Percentiles rank a stretch among this genome's conserved stretches.
These are phyloP conservation scores for Coemansia aciculifera DNA, from an alignment of 192 early-diverging fungal species.

Conservation along the genomic window DNA sequence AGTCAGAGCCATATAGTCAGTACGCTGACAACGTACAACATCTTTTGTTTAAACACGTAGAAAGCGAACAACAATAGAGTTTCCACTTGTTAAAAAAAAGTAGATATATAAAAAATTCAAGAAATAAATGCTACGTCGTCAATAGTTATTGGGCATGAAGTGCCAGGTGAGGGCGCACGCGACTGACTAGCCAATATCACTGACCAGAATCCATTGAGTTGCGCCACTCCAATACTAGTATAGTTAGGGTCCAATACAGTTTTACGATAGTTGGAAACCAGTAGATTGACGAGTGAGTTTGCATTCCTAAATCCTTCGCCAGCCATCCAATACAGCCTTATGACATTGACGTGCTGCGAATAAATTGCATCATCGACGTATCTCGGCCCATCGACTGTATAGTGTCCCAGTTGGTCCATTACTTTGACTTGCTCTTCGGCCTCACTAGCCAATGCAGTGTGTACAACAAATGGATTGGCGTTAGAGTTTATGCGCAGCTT, in stretches of 20 bases:
- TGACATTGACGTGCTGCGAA: slow-evolving; percentile 21
- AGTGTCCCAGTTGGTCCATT: slow-evolving; percentile 40
- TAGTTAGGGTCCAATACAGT: slow-evolving; percentile 27
- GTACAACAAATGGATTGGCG: slow-evolving; percentile 23
- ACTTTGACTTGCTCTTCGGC: slow-evolving; percentile 37
- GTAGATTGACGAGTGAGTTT: slow-evolving; percentile 14
- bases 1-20: slow-evolving; percentile 2
- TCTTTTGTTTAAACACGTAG: background rate
- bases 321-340: slow-evolving; percentile 45
- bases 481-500: slow-evolving; percentile 10
- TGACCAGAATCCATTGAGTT: slow-evolving; percentile 51
- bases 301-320: slow-evolving; percentile 31
- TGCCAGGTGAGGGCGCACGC: background rate
- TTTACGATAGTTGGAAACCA: slow-evolving; percentile 24
- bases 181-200: slow-evolving; percentile 40
- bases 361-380: slow-evolving; percentile 46
- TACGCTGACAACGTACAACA: background rate
- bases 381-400: slow-evolving; percentile 41
- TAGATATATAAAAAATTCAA: slow-evolving; percentile 6
- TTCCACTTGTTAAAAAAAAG: background rate
- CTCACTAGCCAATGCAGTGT: slow-evolving; percentile 27
- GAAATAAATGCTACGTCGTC: slow-evolving; percentile 30
- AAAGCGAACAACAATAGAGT: background rate
- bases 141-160: slow-evolving; percentile 30
- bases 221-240: slow-evolving; percentile 44